Conservation (phyloP, 2,329 filamentous ascomycete species). For the Reticulascus tulasneorum region DNA sequence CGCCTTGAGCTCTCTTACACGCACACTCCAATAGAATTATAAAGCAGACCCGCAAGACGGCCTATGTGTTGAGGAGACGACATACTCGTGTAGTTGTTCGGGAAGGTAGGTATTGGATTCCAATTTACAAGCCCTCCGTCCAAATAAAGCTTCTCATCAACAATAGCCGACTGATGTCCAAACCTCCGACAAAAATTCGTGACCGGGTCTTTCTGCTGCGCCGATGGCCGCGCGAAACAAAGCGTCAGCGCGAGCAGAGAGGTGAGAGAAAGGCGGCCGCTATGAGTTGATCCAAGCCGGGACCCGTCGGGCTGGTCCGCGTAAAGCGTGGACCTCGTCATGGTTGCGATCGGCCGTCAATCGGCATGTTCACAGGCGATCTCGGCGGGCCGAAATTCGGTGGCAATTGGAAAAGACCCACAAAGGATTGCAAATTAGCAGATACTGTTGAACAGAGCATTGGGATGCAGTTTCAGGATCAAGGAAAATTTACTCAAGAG, state of each 20-base stretch:
- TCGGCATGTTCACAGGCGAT: background rate
- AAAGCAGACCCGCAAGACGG: too few species aligned
- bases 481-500: too few species aligned
- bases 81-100: constrained; percentile 54
- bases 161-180: constrained; percentile 57
- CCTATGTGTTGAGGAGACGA: too few species aligned
- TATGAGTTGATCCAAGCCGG: constrained; percentile 1
- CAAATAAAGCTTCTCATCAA: constrained; percentile 58
- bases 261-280: background rate
- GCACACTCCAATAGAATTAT: background rate
- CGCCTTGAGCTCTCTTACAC: background rate
- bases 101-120: constrained; percentile 42
- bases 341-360: constrained; percentile 1
- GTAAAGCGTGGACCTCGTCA: background rate
- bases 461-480: too few species aligned
- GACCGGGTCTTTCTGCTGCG: constrained; percentile 45
- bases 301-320: too few species aligned
- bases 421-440: too few species aligned
- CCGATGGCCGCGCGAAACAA: constrained; percentile 1
- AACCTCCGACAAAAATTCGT: constrained; percentile 50
- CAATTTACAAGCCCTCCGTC: constrained; percentile 58
- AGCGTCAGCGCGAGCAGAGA: constrained; percentile 3
- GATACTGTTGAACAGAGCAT: too few species aligned
- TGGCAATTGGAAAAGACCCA: too few species aligned
- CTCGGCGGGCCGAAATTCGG: too few species aligned